Conservation (phyloP, 805 yeast genomes). For the Candida taoyuanica region DNA sequence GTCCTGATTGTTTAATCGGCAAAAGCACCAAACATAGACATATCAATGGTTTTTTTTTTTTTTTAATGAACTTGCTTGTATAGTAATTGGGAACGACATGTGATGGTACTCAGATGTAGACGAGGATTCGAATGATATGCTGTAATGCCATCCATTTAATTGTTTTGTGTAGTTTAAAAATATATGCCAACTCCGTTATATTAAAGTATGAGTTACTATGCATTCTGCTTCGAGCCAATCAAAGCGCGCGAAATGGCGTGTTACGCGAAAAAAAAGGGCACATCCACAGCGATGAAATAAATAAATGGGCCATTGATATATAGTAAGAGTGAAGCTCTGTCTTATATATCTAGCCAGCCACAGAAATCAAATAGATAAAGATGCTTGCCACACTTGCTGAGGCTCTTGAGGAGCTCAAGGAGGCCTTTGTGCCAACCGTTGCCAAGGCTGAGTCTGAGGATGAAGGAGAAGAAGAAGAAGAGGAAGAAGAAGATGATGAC, state of each 20-base stretch:
- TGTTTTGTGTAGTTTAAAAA: not conserved
- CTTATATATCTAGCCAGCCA: not conserved
- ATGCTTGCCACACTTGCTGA: constrained; percentile 37
- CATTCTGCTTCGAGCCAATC: constrained; percentile 22
- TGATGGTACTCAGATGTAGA: not conserved
- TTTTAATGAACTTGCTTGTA: constrained; percentile 1
- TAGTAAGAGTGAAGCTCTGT: not conserved
- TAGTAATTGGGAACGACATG: constrained; percentile 4
- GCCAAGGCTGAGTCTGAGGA: constrained; percentile 57
- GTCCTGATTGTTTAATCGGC: no score
- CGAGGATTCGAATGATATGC: not conserved
- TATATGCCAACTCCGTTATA: not conserved
- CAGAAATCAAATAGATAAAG: constrained; percentile 3
- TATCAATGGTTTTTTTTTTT: no score
- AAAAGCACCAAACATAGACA: no score
- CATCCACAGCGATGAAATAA: constrained; percentile 4
- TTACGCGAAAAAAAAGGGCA: constrained; percentile 16
- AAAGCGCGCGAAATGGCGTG: constrained; percentile 15
- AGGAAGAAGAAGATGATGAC: constrained; percentile 33
- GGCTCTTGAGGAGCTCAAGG: constrained; percentile 62
- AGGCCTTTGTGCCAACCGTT: constrained; percentile 68
- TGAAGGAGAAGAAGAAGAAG: constrained; percentile 26
- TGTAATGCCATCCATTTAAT: not conserved
- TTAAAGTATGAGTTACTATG: no score
- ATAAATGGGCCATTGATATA: not conserved